Evolutionary conservation across 164 flowering plant genomes (phyloP).

Genomic region (Saururus chinensis): DNA sequence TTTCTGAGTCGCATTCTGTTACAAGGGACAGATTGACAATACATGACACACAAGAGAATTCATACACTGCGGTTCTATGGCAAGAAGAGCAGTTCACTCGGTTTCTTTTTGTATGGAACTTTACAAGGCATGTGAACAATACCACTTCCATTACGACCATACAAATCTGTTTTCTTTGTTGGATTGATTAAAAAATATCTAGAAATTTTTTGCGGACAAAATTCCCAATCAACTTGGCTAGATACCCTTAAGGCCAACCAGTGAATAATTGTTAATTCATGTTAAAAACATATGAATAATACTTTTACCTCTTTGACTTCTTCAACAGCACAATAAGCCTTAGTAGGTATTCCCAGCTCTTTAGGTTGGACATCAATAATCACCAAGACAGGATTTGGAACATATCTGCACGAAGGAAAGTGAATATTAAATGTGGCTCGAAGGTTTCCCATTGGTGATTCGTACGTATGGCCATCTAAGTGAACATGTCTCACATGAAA

Average conservation of each 20-base stretch:
- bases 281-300: background rate
- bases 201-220: too few species aligned
- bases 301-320: constrained; percentile 86
- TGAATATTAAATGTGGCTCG: background rate
- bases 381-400: constrained; percentile 89
- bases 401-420: constrained; percentile 48
- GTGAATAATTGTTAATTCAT: background rate
- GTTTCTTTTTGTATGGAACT: too few species aligned
- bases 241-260: background rate
- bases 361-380: constrained; percentile 97
- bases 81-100: background rate
- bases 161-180: too few species aligned
- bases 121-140: background rate
- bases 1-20: constrained; percentile 97
- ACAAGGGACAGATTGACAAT: constrained; percentile 6
- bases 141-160: too few species aligned
- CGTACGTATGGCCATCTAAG: background rate
- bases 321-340: constrained; percentile 93
- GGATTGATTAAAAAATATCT: too few species aligned
- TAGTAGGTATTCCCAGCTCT: constrained; percentile 93
- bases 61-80: background rate
- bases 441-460: background rate
- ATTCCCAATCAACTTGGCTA: background rate
- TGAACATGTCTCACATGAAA: background rate
- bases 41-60: background rate